These are phyloP conservation scores for Moricandia moricandioides DNA, from an alignment of 345 rosid genomes.

Conservation along the genomic window DNA sequence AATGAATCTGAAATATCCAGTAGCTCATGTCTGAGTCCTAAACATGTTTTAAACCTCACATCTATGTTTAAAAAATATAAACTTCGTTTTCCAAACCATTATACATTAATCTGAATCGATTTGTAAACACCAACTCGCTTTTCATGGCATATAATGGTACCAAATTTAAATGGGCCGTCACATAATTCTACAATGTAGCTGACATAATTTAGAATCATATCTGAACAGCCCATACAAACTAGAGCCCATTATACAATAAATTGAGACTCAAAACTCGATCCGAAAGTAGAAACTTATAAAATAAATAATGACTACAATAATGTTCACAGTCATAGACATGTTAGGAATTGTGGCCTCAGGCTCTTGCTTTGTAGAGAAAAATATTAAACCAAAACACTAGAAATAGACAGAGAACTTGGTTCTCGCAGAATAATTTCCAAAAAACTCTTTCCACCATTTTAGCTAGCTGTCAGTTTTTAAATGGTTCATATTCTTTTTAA, in stretches of 20 bases:
- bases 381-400: too few relatives aligned
- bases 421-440: too few relatives aligned
- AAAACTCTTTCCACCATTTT: too few relatives aligned
- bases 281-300: background rate
- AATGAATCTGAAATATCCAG: background rate
- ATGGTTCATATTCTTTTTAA: too few relatives aligned
- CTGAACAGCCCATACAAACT: background rate
- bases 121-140: background rate
- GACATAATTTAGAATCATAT: background rate
- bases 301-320: background rate
- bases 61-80: background rate
- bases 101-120: background rate
- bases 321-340: background rate
- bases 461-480: too few relatives aligned
- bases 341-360: background rate
- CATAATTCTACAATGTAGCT: background rate
- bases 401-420: too few relatives aligned
- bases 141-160: background rate
- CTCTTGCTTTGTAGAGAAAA: background rate
- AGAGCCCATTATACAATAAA: background rate
- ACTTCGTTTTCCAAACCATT: background rate
- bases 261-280: background rate
- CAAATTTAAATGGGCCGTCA: background rate
- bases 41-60: background rate
- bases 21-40: background rate